Evolutionary conservation across 331 rosid species (phyloP).

Genomic region (Arachis monticola): DNA sequence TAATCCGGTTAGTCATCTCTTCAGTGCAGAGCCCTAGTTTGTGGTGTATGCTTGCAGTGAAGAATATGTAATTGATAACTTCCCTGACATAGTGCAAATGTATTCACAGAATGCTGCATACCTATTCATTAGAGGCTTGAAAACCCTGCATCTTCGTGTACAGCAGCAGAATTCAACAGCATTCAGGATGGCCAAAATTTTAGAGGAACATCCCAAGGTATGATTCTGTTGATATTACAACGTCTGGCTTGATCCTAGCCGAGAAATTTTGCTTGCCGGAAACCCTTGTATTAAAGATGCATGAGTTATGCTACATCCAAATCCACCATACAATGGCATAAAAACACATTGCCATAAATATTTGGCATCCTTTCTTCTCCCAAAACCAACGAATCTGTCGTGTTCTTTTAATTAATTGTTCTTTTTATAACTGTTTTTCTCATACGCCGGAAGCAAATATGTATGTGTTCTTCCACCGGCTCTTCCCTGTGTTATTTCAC

Average conservation of each 20-base stretch:
- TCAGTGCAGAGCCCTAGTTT: neutral
- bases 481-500: neutral
- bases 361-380: no score
- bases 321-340: no score
- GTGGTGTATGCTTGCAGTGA: slow-evolving; percentile 8
- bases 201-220: slow-evolving; percentile 98
- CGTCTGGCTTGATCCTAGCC: neutral
- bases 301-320: no score
- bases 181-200: slow-evolving; percentile 77
- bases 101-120: slow-evolving; percentile 85
- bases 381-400: neutral
- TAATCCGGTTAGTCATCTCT: slow-evolving; percentile 73
- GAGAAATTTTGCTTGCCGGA: no score
- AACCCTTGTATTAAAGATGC: no score
- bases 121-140: slow-evolving; percentile 89
- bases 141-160: slow-evolving; percentile 91
- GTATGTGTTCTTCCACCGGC: neutral
- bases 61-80: slow-evolving; percentile 11
- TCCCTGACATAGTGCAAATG: neutral
- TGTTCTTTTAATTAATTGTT: neutral
- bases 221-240: neutral
- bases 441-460: neutral
- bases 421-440: neutral
- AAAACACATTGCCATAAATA: no score
- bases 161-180: slow-evolving; percentile 88